A percentile compares a stretch with the other conserved stretches of the same genome.
These are phyloP conservation scores for Aphanoascus verrucosus DNA, from an alignment of 2,329 filamentous ascomycete species.

Conservation along the genomic window DNA sequence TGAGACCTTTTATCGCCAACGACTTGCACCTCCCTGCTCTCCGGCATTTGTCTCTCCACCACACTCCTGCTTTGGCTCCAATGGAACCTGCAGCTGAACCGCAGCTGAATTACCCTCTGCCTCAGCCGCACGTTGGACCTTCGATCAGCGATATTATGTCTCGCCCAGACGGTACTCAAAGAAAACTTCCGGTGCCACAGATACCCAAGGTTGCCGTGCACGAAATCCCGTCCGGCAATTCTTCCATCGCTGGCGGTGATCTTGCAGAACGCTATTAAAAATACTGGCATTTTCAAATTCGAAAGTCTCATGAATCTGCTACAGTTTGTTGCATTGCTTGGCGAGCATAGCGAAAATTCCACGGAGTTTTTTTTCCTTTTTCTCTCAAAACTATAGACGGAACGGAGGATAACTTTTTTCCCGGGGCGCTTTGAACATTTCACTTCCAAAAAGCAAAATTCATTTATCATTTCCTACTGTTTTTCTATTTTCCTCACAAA, in stretches of 20 bases:
- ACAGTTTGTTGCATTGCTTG: conserved; percentile 6
- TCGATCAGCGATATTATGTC: conserved; percentile 89
- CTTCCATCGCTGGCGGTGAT: conserved; percentile 14
- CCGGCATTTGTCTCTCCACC: conserved; percentile 58
- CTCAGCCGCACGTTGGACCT: conserved; percentile 54
- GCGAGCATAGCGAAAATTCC: conserved; percentile 4
- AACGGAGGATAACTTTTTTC: neutral
- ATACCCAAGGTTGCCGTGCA: conserved; percentile 78
- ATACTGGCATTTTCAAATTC: neutral
- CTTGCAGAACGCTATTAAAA: conserved; percentile 15
- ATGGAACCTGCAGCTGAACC: conserved; percentile 57
- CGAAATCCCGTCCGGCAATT: conserved; percentile 45
- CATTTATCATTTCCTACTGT: neutral
- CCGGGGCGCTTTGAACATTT: neutral
- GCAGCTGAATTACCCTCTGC: conserved; percentile 44
- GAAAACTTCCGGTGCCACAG: conserved; percentile 84
- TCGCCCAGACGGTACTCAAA: conserved; percentile 71
- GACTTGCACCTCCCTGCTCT: conserved; percentile 80
- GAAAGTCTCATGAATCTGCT: neutral
- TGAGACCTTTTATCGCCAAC: conserved; percentile 61
- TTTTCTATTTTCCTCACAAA: neutral
- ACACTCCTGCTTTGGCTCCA: conserved; percentile 56
- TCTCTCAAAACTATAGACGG: conserved; percentile 6
- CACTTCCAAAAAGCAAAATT: conserved; percentile 2
- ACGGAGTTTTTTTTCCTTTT: neutral